Percentiles rank a stretch among this genome's conserved stretches.
Evolutionary conservation across 2,329 filamentous ascomycete species (phyloP).

Genomic region (Hypoxylon sp.): DNA sequence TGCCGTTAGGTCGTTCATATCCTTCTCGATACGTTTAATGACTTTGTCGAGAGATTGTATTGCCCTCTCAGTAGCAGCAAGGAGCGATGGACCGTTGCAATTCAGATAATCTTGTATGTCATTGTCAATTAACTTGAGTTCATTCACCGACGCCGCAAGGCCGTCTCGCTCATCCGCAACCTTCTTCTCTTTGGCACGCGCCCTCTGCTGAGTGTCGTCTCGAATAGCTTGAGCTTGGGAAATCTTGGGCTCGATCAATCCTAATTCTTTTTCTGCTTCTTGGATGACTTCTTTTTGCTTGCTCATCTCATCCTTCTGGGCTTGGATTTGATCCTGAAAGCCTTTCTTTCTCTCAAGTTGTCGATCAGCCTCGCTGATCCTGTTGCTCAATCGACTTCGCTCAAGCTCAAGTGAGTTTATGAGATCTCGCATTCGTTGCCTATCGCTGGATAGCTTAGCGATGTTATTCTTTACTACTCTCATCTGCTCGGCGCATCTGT

Average conservation of each 20-base stretch:
- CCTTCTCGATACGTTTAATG: conserved; percentile 75
- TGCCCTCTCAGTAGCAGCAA: conserved; percentile 78
- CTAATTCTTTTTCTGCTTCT: conserved; percentile 79
- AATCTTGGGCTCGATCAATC: conserved; percentile 81
- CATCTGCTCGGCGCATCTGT: conserved; percentile 75
- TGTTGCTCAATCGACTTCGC: conserved; percentile 80
- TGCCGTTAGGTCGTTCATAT: conserved; percentile 76
- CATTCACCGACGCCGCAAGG: conserved; percentile 80
- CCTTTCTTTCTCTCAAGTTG: conserved; percentile 86
- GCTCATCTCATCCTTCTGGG: conserved; percentile 76
- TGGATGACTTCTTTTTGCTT: conserved; percentile 80
- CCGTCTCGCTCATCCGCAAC: conserved; percentile 79
- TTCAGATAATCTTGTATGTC: conserved; percentile 87
- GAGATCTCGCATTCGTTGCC: conserved; percentile 77
- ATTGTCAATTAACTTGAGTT: conserved; percentile 80
- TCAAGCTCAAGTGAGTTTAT: conserved; percentile 83
- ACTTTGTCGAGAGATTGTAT: conserved; percentile 77
- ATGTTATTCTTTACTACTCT: conserved; percentile 75
- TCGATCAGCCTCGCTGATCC: conserved; percentile 77
- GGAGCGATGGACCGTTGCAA: conserved; percentile 79
- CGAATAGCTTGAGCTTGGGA: conserved; percentile 81
- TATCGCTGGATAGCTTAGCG: conserved; percentile 76
- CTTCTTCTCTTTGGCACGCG: conserved; percentile 79
- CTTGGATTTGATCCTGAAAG: conserved; percentile 79
- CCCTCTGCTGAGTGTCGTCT: conserved; percentile 81